Conservation (phyloP, 2,329 filamentous ascomycete species). For the Cladobotryum protrusum region DNA sequence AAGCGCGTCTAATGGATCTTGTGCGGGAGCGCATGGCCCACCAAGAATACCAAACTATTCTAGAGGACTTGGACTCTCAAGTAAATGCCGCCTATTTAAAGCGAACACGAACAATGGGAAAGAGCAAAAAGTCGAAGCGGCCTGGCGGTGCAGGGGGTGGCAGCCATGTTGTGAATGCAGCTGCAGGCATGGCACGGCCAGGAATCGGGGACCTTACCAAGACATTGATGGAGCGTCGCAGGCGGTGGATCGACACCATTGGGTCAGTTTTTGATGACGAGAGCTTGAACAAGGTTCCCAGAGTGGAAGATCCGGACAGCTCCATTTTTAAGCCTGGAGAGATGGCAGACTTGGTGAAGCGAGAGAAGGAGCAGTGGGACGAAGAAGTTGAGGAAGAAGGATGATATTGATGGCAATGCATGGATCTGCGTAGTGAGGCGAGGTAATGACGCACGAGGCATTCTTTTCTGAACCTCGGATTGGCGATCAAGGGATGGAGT, state of each 20-base stretch:
- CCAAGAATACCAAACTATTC: slow-evolving; percentile 94
- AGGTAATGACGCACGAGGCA: too few species aligned
- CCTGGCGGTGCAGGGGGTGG: slow-evolving; percentile 70
- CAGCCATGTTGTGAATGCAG: slow-evolving; percentile 55
- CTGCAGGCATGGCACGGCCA: slow-evolving; percentile 59
- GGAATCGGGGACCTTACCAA: slow-evolving; percentile 88
- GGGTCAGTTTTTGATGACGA: slow-evolving; percentile 86
- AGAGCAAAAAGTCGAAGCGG: slow-evolving; percentile 84
- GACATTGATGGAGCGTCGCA: slow-evolving; percentile 84
- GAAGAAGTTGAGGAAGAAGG: slow-evolving; percentile 67
- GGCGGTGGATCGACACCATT: slow-evolving; percentile 86
- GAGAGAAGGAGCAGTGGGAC: slow-evolving; percentile 75
- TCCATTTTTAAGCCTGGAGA: slow-evolving; percentile 66
- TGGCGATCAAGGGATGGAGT: too few species aligned
- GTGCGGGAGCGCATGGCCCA: slow-evolving; percentile 90
- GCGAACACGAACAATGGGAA: slow-evolving; percentile 87
- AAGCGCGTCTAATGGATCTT: slow-evolving; percentile 77
- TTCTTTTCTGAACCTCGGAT: too few species aligned
- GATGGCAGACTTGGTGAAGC: slow-evolving; percentile 69
- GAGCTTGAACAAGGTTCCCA: slow-evolving; percentile 65
- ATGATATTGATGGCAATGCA: neutral
- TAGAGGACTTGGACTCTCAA: slow-evolving; percentile 91
- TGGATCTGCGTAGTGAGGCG: too few species aligned
- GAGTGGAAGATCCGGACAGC: slow-evolving; percentile 54
- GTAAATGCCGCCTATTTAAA: slow-evolving; percentile 95